phyloP scores from a whole-genome alignment of 2,329 filamentous ascomycete genomes.

The Ustilaginoidea virens region DNA sequence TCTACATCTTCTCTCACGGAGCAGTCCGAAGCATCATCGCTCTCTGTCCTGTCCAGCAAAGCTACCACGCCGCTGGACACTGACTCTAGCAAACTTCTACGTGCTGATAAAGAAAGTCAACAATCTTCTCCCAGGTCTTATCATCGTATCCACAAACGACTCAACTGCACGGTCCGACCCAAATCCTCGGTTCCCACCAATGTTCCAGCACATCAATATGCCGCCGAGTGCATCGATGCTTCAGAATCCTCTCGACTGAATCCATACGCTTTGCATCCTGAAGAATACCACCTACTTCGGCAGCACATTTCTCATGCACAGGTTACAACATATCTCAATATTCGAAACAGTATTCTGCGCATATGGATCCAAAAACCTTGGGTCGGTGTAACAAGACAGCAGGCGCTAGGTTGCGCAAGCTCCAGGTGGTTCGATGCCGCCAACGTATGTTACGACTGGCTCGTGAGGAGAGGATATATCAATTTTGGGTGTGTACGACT shows the following conservation, averaged over 20 bases:
- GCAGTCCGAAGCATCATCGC: conserved; percentile 35
- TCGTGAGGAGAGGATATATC: conserved; percentile 81
- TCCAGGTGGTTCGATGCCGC: conserved; percentile 79
- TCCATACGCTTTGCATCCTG: conserved; percentile 72
- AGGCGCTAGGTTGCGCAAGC: conserved; percentile 84
- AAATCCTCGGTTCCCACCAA: conserved; percentile 73
- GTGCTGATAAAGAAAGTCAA: conserved; percentile 6
- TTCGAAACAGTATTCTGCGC: conserved; percentile 83
- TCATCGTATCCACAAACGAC: conserved; percentile 17
- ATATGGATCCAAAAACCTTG: conserved; percentile 82
- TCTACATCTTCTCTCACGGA: conserved; percentile 39
- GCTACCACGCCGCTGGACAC: conserved; percentile 43
- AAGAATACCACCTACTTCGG: conserved; percentile 69
- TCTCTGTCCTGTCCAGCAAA: conserved; percentile 44
- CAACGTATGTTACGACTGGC: conserved; percentile 81
- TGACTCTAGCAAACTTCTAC: conserved; percentile 13
- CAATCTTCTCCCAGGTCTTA: conserved; percentile 11
- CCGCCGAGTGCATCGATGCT: conserved; percentile 78
- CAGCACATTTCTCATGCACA: conserved; percentile 75
- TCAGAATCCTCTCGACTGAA: conserved; percentile 82
- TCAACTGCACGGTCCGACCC: conserved; percentile 46
- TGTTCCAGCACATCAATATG: conserved; percentile 61
- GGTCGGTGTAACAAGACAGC: conserved; percentile 63
- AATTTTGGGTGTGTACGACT: conserved; percentile 86
- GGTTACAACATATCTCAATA: conserved; percentile 90